phyloP scores from a whole-genome alignment of 192 early-diverging fungal species.

The Oehlia diaphana region DNA sequence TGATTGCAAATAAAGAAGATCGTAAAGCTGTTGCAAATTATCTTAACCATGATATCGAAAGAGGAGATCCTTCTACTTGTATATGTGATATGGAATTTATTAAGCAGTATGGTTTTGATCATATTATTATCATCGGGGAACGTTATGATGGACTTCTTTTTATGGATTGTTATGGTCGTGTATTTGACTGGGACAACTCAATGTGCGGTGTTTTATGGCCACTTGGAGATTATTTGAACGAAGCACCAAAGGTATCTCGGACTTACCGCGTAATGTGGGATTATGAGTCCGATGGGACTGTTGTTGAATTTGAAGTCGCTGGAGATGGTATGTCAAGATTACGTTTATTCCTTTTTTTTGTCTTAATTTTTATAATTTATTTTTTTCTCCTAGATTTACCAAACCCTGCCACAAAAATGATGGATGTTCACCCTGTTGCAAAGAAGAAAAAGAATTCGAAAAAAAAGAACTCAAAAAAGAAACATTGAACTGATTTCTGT shows the following conservation, averaged over 20 bases:
- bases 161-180: slow-evolving; percentile 16
- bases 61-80: background rate
- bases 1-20: slow-evolving; percentile 20
- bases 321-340: slow-evolving; percentile 9
- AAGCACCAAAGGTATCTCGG: background rate
- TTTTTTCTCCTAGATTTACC: slow-evolving; percentile 23
- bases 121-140: slow-evolving; percentile 9
- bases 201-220: background rate
- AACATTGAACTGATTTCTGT: slow-evolving; percentile 26
- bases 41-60: background rate
- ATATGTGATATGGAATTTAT: slow-evolving; percentile 8
- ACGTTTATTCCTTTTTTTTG: slow-evolving; percentile 19
- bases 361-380: slow-evolving; percentile 19
- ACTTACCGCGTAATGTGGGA: background rate
- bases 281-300: slow-evolving; percentile 12
- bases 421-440: too few relatives aligned
- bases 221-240: slow-evolving; percentile 3
- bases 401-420: too few relatives aligned
- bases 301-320: background rate
- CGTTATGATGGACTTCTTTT: slow-evolving; percentile 1
- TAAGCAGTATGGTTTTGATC: slow-evolving; percentile 19
- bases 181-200: slow-evolving; percentile 12
- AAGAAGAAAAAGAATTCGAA: slow-evolving; percentile 30
- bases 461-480: slow-evolving; percentile 31
- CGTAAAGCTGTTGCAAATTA: slow-evolving; percentile 6